Conservation (phyloP, 2,329 filamentous ascomycete species). For the Pseudonectria foliicola region DNA sequence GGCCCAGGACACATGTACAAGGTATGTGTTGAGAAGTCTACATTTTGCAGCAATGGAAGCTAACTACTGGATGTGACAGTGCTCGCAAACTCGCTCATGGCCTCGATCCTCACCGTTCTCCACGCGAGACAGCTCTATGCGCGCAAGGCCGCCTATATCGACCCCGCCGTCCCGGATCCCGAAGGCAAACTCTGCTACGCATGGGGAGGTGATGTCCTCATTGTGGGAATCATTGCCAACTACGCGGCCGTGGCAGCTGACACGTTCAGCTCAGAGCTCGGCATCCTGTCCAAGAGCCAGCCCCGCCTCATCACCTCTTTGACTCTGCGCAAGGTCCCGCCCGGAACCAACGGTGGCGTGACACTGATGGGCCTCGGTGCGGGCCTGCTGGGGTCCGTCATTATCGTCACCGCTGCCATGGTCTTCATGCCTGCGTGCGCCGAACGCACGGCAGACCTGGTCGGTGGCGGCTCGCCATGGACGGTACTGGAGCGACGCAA, state of each 20-base stretch:
- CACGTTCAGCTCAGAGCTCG: constrained; percentile 91
- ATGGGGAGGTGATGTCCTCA: constrained; percentile 55
- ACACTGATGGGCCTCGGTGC: constrained; percentile 67
- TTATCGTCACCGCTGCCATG: constrained; percentile 59
- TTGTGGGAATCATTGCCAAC: constrained; percentile 65
- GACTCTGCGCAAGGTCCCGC: constrained; percentile 69
- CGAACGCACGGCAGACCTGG: constrained; percentile 27
- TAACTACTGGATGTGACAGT: constrained; percentile 37
- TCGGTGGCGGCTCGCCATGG: constrained; percentile 44
- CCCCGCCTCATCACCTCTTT: constrained; percentile 83
- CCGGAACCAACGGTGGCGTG: constrained; percentile 90
- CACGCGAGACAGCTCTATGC: constrained; percentile 53
- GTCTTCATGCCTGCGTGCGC: constrained; percentile 64
- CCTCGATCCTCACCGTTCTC: constrained; percentile 55
- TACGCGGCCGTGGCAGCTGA: constrained; percentile 90
- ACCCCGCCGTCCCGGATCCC: constrained; percentile 24
- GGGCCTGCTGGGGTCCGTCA: constrained; percentile 65
- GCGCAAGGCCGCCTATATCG: constrained; percentile 35
- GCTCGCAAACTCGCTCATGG: constrained; percentile 77
- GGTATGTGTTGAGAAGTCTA: constrained; percentile 31
- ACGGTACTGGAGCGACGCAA: constrained; percentile 35
- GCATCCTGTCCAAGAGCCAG: constrained; percentile 69
- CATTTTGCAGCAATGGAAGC: neutral
- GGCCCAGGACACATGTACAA: constrained; percentile 76
- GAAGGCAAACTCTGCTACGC: constrained; percentile 46